Base-by-base conservation (phyloP, 2,329 filamentous ascomycete species). In the Penicillium sp. region DNA sequence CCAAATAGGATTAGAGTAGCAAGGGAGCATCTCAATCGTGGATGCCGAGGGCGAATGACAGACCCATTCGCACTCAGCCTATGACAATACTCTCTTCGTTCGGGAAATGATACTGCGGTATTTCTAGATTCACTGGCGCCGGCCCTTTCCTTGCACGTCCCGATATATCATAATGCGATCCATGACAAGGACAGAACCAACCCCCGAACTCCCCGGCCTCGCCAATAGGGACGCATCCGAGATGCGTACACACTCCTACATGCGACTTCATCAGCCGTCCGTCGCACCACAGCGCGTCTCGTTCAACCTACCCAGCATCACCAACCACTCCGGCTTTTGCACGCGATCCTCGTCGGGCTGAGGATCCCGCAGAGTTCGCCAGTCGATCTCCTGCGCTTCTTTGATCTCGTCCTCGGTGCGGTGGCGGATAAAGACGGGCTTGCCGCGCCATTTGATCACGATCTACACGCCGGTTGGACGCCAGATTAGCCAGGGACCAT, bases 131-230 rank as follows among this genome's bases (percentile, higher is more conserved):
- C 64, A 98, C 81, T 55, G 93, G 93, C 48, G 93, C 93, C 51
- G 93, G 93, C 56, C 93, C 93, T 80, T 87, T 96, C 78, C 93
- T 84, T 80, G 95, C 87, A 74, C 93, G 89, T 70, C 93, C 93
- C 53, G 90, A 97, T 71, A 98, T 97, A 71, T 98, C 93, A 82
- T 98, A 98, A 80, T 98, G 93, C 59, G 90, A 96, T 72, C 93
- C 93, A 81, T 98, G 93, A 86, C 93, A 98, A 55, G 93, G 93
- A 79, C 93, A 98, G 86, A 98, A 98, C 93, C 93, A 98, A 67
- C 93, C 93, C 69, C 93, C 93, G 64, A 78, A 98, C 74, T 98
- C 94, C 70, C 93, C 93, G 53, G 93, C 88, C 78, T 98, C 93
- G 64, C 94, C 93, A 63, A 98, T 98, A 67, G 93, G 93, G 59